phyloP scores from a whole-genome alignment of 768 basidiomycete species.

The Hygrophorus pudorinus region DNA sequence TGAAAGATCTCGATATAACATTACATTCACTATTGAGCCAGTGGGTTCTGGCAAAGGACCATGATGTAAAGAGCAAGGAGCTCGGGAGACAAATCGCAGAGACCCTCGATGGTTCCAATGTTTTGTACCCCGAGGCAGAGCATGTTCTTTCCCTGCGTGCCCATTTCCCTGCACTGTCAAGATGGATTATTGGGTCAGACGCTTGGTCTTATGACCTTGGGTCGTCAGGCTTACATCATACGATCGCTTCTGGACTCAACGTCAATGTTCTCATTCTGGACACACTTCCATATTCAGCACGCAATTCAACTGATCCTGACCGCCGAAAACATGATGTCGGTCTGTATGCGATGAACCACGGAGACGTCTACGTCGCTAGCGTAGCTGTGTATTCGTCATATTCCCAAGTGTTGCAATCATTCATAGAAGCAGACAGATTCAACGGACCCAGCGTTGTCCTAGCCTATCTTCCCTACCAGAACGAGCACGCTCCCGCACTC shows the following conservation, averaged over 20 bases:
- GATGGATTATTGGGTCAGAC: conserved; percentile 98
- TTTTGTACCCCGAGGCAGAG: conserved; percentile 35
- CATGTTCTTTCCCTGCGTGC: conserved; percentile 49
- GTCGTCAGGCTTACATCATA: conserved; percentile 90
- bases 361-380: conserved; percentile 92
- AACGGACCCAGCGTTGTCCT: conserved; percentile 86
- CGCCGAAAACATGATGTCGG: conserved; percentile 94
- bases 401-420: conserved; percentile 82
- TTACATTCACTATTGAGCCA: conserved; percentile 65
- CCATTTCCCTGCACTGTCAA: conserved; percentile 58
- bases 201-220: conserved; percentile 98
- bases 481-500: conserved; percentile 69
- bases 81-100: conserved; percentile 50
- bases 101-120: conserved; percentile 31
- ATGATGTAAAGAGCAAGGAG: conserved; percentile 46
- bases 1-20: conserved; percentile 34
- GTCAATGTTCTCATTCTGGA: conserved; percentile 96
- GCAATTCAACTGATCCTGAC: conserved; percentile 55
- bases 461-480: conserved; percentile 86
- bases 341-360: conserved; percentile 97
- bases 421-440: conserved; percentile 86
- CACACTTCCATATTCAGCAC: conserved; percentile 77
- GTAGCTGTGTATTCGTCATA: conserved; percentile 96
- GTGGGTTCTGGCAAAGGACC: conserved; percentile 76
- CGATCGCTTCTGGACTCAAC: conserved; percentile 82